Base-by-base conservation (phyloP, 495 filamentous ascomycete species). In the Jackrogersella multiformis region DNA sequence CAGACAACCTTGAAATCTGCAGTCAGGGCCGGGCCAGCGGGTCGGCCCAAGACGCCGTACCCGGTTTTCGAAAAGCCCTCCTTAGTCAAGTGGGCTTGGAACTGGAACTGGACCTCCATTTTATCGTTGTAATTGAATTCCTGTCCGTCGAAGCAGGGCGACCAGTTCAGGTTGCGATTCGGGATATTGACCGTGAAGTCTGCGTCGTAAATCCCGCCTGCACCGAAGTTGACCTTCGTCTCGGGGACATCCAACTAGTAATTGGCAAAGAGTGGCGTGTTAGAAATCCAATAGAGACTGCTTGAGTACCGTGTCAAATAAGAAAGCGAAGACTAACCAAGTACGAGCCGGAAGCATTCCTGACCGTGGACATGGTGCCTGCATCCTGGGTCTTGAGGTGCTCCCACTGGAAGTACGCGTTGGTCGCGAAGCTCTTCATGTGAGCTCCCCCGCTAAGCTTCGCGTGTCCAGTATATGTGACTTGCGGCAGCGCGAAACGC, bases 391-490 rank as follows among this genome's bases (percentile, higher is more conserved):
- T 65, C 66, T 69, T 69, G 1, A 69, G 28, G 21, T 69, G 66
- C 52, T 69, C 66, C 66, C 66, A 69, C 44, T 69, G 66, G 26
- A 69, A 69, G 38, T 69, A 69, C 10, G 66, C 51, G 10, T 61
- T 64, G 9, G 38, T 56, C 16, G 66, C 66, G 9, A 69, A 69
- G 16, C 66, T 69, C 35, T 64, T 34, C n/a, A 69, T 3, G 1
- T 49, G 23, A 5, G 66, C 66, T 0, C 66, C 66, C 2, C 66
- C 66, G 32, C 20, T 24, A 0, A 69, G 56, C 16, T 49, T 64
- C 28, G 66, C 66, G 18, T 69, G 56, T 0, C 66, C 66, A 2
- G 61, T 35, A 6, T 69, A 69, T 16, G 66, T 61, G 49, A 69
- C 48, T 20, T 69, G 56, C 10, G 42, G 21, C 8, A 69, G 45